A percentile compares a stretch with the other conserved stretches of the same genome.
Conservation (phyloP, 2,329 filamentous ascomycete species). For the Stromatinia cepivora region DNA sequence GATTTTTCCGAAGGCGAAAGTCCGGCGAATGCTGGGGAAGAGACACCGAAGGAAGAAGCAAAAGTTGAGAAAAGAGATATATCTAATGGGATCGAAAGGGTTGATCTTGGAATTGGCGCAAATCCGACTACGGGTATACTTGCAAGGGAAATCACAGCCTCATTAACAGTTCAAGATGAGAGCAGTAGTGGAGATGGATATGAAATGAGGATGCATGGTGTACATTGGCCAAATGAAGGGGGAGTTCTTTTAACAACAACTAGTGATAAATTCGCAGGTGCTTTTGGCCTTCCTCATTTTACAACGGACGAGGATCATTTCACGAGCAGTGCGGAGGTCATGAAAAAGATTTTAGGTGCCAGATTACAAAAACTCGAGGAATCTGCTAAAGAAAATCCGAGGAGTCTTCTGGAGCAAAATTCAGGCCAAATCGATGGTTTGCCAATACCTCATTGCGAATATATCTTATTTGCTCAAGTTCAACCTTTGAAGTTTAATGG, state of each 20-base stretch:
- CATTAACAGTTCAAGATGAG: conserved; percentile 71
- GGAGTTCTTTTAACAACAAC: conserved; percentile 81
- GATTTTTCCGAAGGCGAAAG: conserved; percentile 14
- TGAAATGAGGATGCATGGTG: conserved; percentile 77
- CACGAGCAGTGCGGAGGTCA: conserved; percentile 58
- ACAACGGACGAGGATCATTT: conserved; percentile 59
- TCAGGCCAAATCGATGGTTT: conserved; percentile 61
- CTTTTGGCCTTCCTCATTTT: conserved; percentile 86
- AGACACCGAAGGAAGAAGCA: not conserved
- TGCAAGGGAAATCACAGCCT: conserved; percentile 68
- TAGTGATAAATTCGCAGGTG: conserved; percentile 90
- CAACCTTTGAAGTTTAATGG: conserved; percentile 43
- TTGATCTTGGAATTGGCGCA: conserved; percentile 6
- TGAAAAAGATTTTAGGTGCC: conserved; percentile 71
- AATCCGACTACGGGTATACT: conserved; percentile 40
- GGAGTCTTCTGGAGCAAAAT: conserved; percentile 76
- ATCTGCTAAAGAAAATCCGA: conserved; percentile 55
- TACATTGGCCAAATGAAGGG: conserved; percentile 83
- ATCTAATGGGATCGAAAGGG: conserved; percentile 14
- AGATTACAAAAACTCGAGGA: conserved; percentile 66
- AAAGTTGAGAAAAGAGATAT: not conserved
- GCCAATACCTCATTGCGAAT: conserved; percentile 79
- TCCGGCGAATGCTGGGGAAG: not conserved
- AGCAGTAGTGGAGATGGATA: conserved; percentile 70
- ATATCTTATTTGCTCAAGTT: conserved; percentile 81